Conservation (phyloP, 305 asterid species). For the Plantago lanceolata region DNA sequence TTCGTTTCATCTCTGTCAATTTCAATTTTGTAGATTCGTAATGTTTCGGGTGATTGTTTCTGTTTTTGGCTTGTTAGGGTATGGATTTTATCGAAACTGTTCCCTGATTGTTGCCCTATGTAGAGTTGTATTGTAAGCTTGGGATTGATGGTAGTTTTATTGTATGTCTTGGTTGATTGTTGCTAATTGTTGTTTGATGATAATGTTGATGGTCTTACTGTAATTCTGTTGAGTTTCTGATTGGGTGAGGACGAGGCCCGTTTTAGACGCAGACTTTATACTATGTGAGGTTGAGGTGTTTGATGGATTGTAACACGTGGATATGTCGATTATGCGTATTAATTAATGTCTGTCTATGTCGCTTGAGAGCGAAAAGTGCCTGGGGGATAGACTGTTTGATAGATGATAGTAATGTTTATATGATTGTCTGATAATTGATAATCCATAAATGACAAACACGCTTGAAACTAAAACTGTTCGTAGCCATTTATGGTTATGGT, state of each 20-base stretch:
- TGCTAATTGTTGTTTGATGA: background rate
- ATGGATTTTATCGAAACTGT: constrained; percentile 10
- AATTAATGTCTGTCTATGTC: background rate
- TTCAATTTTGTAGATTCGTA: constrained; percentile 14
- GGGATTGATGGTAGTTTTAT: background rate
- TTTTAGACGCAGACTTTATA: background rate
- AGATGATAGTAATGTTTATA: background rate
- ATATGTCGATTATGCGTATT: background rate
- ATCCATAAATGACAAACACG: too few relatives aligned
- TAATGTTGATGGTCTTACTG: background rate
- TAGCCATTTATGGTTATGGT: too few relatives aligned
- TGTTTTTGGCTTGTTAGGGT: constrained; percentile 8
- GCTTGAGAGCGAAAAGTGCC: background rate
- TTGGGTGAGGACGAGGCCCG: background rate
- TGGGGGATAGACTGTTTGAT: background rate
- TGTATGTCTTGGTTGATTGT: constrained; percentile 1
- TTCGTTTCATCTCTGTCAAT: constrained; percentile 20
- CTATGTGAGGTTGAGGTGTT: background rate
- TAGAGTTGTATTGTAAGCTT: background rate
- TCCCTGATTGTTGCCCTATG: background rate
- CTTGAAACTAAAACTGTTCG: too few relatives aligned
- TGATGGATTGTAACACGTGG: background rate
- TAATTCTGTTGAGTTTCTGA: too few relatives aligned
- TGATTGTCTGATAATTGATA: too few relatives aligned
- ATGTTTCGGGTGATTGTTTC: background rate